Evolutionary conservation across 108 stramenopile genomes (phyloP), one percentile per base, ranked within the genome.

Genomic region (Fistulifera pelliculosa): DNA sequence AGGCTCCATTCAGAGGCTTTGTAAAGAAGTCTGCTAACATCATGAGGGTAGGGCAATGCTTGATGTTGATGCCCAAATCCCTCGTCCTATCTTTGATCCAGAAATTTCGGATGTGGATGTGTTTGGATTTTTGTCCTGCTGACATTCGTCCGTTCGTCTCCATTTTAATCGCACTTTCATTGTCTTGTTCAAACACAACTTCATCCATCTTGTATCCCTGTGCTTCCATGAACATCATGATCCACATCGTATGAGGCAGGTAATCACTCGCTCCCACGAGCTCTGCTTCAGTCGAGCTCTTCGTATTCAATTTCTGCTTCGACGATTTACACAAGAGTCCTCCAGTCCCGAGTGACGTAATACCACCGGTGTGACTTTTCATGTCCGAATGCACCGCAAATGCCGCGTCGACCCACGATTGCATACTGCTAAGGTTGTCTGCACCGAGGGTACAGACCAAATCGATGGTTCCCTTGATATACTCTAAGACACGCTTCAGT

Each of bases 81-180:
- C 60, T 17, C 0, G 74, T 38, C 26, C 54, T 39, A 49, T 79
- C 73, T 0, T 43, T 72, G 18, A 72, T 47, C 17, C 61, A 74
- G 64, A 79, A 79, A 48, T 76, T 66, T 3, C 69, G 44, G 0
- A 73, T 62, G 39, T 73, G 61, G 28, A 79, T 65, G 59, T 75
- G 71, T 14, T 55, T 27, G 0, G 74, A 62, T 31, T 42, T 35
- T 38, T 72, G 58, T 0, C 44, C 27, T 5, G 52, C 53, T 7
- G 71, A 73, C 1, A 6, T 0, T 18, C 48, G 15, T 2, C 79
- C 79, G 52, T 80, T 80, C 21, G 28, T 56, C 47, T 70, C 72
- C 41, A 80, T 25, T 40, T 31, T 15, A 0, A 81, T 76, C 23
- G 73, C 64, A 41, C 70, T 77, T 35, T 57, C 27, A 41, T 79